Percentiles rank a stretch among this genome's conserved stretches.
Evolutionary conservation across 1,284 basidiomycete species (phyloP).

Genomic region (Butyriboletus appendiculatus): DNA sequence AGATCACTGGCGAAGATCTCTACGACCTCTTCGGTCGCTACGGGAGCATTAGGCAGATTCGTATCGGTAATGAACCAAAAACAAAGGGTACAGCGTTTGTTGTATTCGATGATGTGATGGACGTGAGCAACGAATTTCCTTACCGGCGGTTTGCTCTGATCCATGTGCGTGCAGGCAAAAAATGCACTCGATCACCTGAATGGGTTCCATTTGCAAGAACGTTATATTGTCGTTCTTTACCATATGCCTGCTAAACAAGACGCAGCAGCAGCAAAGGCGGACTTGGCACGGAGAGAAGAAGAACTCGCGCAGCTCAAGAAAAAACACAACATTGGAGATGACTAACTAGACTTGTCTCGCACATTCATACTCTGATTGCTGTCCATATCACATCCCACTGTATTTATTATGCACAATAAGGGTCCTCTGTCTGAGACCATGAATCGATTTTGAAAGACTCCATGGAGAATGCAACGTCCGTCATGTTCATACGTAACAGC

Average conservation of each 20-base stretch:
- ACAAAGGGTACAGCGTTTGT: slow-evolving; percentile 97
- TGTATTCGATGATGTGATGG: slow-evolving; percentile 89
- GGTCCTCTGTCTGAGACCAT: slow-evolving; percentile 6
- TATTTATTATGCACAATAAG: slow-evolving; percentile 11
- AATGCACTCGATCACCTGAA: slow-evolving; percentile 96
- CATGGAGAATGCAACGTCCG: slow-evolving; percentile 12
- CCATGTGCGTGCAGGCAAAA: slow-evolving; percentile 68
- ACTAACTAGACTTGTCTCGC: slow-evolving; percentile 40
- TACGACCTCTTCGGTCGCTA: slow-evolving; percentile 99
- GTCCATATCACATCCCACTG: slow-evolving; percentile 1
- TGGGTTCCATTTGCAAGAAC: slow-evolving; percentile 97
- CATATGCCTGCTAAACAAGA: slow-evolving; percentile 97
- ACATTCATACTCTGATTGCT: slow-evolving; percentile 2
- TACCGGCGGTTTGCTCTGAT: slow-evolving; percentile 12
- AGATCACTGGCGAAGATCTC: slow-evolving; percentile 90
- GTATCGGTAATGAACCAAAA: slow-evolving; percentile 90
- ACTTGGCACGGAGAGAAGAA: slow-evolving; percentile 89
- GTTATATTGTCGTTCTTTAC: slow-evolving; percentile 97
- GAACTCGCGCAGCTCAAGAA: slow-evolving; percentile 88
- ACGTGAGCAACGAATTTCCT: slow-evolving; percentile 51
- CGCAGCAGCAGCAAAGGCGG: slow-evolving; percentile 89
- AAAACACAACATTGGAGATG: slow-evolving; percentile 79
- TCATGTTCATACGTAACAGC: slow-evolving; percentile 2
- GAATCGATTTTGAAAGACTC: slow-evolving; percentile 12
- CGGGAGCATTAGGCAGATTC: slow-evolving; percentile 94